phyloP scores from a whole-genome alignment of 257 asterid genomes.

The Parsonsia alboflavescens region DNA sequence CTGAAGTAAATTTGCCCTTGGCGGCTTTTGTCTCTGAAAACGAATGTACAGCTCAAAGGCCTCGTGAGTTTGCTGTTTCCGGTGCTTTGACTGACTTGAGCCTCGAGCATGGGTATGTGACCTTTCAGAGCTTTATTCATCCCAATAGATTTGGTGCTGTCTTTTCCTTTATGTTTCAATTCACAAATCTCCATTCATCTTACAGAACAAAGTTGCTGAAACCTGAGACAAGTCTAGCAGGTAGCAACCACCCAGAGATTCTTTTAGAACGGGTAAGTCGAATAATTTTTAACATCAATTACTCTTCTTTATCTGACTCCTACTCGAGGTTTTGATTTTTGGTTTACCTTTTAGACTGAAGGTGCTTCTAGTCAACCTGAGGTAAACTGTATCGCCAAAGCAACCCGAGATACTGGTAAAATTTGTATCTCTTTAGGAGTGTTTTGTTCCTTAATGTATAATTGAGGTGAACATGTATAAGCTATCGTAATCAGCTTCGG shows the following conservation, averaged over 20 bases:
- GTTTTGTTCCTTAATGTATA: neutral
- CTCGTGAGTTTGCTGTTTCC: constrained; percentile 12
- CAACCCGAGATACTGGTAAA: constrained; percentile 34
- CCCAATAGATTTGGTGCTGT: neutral
- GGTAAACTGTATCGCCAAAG: constrained; percentile 18
- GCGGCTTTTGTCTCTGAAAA: constrained; percentile 12
- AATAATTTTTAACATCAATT: constrained; percentile 1
- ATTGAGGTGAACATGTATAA: neutral
- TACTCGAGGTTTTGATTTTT: constrained; percentile 1
- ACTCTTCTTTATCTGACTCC: neutral
- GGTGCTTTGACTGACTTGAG: constrained; percentile 12
- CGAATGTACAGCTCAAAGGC: neutral
- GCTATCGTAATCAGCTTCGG: neutral
- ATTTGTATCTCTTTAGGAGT: neutral
- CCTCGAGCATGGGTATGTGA: constrained; percentile 15
- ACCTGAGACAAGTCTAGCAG: constrained; percentile 12
- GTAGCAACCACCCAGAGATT: constrained; percentile 11
- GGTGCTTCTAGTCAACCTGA: constrained; percentile 22
- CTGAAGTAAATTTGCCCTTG: constrained; percentile 17
- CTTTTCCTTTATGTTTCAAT: neutral
- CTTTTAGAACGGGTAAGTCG: constrained; percentile 19
- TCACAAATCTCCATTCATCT: neutral
- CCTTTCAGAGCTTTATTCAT: neutral
- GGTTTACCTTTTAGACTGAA: constrained; percentile 18
- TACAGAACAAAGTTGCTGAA: constrained; percentile 15